phyloP scores from a whole-genome alignment of 2,329 filamentous ascomycete genomes.

The Verruconis gallopava region DNA sequence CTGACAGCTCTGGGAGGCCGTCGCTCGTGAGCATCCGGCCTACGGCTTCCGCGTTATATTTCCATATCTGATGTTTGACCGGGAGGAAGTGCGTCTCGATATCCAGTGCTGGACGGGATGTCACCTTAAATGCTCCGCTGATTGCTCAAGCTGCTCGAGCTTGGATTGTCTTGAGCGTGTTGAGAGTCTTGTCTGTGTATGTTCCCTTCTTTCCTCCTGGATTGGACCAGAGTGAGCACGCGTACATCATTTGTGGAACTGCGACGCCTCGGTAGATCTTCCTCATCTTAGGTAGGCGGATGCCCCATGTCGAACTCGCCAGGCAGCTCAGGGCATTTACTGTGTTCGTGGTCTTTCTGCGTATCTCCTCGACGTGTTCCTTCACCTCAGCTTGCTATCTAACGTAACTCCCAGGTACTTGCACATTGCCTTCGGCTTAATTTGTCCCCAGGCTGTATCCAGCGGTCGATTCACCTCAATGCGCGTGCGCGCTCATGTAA shows the following conservation, averaged over 20 bases:
- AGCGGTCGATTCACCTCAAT: conserved; percentile 10
- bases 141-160: background rate
- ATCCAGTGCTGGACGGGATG: background rate
- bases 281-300: conserved; percentile 13
- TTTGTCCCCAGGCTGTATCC: conserved; percentile 11
- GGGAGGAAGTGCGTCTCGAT: too few relatives aligned
- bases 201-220: background rate
- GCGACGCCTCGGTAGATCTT: too few relatives aligned
- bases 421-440: conserved; percentile 11
- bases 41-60: background rate
- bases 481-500: conserved; percentile 12
- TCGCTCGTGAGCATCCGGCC: too few relatives aligned
- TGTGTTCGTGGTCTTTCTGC: conserved; percentile 12
- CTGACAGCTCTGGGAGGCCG: too few relatives aligned
- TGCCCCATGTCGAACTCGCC: conserved; percentile 14
- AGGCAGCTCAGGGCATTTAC: conserved; percentile 13
- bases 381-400: conserved; percentile 13
- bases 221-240: background rate
- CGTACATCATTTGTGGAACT: too few relatives aligned
- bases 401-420: conserved; percentile 15
- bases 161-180: background rate
- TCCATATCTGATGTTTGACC: background rate
- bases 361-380: conserved; percentile 12
- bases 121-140: background rate
- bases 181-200: background rate